A percentile compares a stretch with the other conserved stretches of the same genome.
These are phyloP conservation scores for Lepidopterella palustris DNA, from an alignment of 495 filamentous ascomycete species.

Conservation along the genomic window DNA sequence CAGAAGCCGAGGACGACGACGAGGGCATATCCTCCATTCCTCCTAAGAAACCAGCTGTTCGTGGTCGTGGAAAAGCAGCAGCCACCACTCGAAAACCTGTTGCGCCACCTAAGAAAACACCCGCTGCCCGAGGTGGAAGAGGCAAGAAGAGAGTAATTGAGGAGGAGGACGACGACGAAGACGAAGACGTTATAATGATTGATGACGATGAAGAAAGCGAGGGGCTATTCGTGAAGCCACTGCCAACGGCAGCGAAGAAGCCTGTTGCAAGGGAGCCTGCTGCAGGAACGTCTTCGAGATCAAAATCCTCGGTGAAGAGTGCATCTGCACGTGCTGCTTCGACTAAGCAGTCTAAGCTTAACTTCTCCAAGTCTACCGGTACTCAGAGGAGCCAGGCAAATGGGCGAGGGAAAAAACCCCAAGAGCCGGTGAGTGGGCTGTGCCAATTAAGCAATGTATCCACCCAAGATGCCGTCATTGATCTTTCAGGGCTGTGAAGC, in stretches of 20 bases:
- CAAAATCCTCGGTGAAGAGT: conserved; percentile 34
- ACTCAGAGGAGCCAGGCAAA: conserved; percentile 33
- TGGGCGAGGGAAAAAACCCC: conserved; percentile 32
- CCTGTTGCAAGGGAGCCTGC: conserved; percentile 40
- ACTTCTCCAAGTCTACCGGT: conserved; percentile 53
- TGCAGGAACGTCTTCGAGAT: conserved; percentile 30
- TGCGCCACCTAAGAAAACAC: conserved; percentile 34
- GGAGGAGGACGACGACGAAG: conserved; percentile 48
- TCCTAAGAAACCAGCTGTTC: conserved; percentile 33
- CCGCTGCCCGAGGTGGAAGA: conserved; percentile 39
- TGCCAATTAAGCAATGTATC: too few species aligned
- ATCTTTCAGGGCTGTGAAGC: too few species aligned
- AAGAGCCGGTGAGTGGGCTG: conserved; percentile 36
- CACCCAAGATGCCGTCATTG: too few species aligned
- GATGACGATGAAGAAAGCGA: conserved; percentile 59
- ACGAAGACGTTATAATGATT: conserved; percentile 44
- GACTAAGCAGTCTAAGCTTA: conserved; percentile 63
- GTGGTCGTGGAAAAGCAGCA: conserved; percentile 45
- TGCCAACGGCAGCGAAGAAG: conserved; percentile 43
- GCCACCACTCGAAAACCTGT: conserved; percentile 38
- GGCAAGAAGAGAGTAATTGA: conserved; percentile 30
- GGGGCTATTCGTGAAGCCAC: conserved; percentile 51
- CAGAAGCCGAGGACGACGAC: conserved; percentile 48
- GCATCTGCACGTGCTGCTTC: conserved; percentile 37
- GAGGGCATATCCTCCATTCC: conserved; percentile 37